Evolutionary conservation across 2,329 filamentous ascomycete genomes (phyloP), one percentile per base, ranked within the genome.

Genomic region (Rutstroemia sp.): DNA sequence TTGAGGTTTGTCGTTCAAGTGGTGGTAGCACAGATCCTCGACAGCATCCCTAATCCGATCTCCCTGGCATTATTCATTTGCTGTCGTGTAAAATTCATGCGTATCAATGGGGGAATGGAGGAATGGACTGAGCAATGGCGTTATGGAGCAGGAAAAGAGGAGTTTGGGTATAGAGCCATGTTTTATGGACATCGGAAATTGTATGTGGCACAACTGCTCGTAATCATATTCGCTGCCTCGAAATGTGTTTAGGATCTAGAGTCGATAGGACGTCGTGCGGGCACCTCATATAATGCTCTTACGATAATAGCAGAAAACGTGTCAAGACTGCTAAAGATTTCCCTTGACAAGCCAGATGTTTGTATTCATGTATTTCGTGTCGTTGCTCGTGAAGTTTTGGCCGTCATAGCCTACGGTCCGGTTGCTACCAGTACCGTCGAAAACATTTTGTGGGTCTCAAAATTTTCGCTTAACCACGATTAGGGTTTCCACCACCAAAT

Each of bases 401-500:
- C 30, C 4, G 30, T 27, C 25, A 27, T 27, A 7, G 2, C 25
- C 25, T 27, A 7, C 25, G 25, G 25, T 27, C 25, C 30, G 27
- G 27, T 30, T 30, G 7, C 39, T n/a, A 42, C 17, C 39, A 7
- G 17, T 42, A 14, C 16, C 16, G 10, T 27, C 25, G 5, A 39
- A 10, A 21, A 14, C 19, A 12, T 17, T 39, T 27, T 39, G 37
- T 54, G 52, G 52, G 17, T 37, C 51, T 5, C 23, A n/a, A n/a
- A 9, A 10, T n/a, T 48, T 54, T 66, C 60, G 63, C 62, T 64
- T 67, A 67, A 60, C 48, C 50, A 39, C 54, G 65, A 67, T 65
- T 67, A 65, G 64, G 61, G 64, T 64, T 64, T 60, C 49, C 58
- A 59, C 55, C 54, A 54, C 51, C 50, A 60, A 57, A 54, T 58